These are phyloP conservation scores for Salvia splendens DNA, from an alignment of 257 asterid species.

Conservation along the genomic window DNA sequence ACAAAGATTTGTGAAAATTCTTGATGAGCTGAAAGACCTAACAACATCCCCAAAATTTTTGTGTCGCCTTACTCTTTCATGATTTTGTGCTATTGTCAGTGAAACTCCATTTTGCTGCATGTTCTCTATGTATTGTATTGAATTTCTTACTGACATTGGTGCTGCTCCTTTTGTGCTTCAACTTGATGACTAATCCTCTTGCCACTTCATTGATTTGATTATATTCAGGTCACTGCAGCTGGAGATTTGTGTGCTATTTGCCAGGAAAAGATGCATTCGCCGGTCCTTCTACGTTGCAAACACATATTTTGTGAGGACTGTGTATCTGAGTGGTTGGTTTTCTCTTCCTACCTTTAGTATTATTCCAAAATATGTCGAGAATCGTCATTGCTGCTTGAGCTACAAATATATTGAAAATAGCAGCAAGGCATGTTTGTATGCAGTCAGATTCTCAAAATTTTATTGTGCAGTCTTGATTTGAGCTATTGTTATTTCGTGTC, in stretches of 20 bases:
- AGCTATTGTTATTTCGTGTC: constrained; percentile 21
- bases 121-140: neutral
- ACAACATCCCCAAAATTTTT: neutral
- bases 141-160: neutral
- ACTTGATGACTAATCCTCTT: neutral
- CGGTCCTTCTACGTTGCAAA: constrained; percentile 77
- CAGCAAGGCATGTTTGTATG: constrained; percentile 1
- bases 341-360: constrained; percentile 23
- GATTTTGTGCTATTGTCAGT: neutral
- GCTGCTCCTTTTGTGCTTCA: constrained; percentile 9
- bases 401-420: neutral
- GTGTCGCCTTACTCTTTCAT: neutral
- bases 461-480: constrained; percentile 10
- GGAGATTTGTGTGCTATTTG: constrained; percentile 93
- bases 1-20: too few relatives aligned
- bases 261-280: constrained; percentile 86
- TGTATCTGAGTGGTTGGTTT: constrained; percentile 77
- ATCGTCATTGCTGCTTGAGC: constrained; percentile 13
- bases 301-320: constrained; percentile 91
- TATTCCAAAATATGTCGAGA: neutral
- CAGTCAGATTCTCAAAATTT: neutral
- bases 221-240: constrained; percentile 62
- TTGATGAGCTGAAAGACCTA: constrained; percentile 8
- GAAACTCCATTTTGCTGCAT: neutral
- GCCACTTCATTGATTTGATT: constrained; percentile 1